Base-by-base conservation (phyloP, 2,329 filamentous ascomycete genomes). In the Fusarium sp. region DNA sequence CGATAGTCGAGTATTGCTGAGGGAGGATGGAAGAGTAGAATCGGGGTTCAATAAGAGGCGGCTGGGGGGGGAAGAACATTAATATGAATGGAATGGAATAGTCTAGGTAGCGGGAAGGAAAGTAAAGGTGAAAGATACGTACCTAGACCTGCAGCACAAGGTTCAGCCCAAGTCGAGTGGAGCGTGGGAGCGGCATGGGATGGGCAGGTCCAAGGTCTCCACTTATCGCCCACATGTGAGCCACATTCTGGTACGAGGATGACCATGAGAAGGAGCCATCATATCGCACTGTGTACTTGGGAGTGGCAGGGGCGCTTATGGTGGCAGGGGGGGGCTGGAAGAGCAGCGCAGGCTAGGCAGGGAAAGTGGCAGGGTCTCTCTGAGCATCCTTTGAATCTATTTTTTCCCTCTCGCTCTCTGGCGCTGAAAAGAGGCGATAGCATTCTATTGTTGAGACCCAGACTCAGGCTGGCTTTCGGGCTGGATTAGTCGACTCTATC, bases 171-270 rank as follows among this genome's bases (percentile, higher is more conserved):
- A 60, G 56, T 51, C 56, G 36, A 49, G 57, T 50, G 61, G 43
- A 27, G 29, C 4, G 51, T 38, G 36, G 27, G 14, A 23, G 14
- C 35, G 37, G 17, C 23, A 33, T 42, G 38, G 32, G 31, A n/a
- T 14, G 13, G 31, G 31, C 31, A 37, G 19, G 35, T 47, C 17
- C 25, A 41, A 27, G 44, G 45, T 50, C 47, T 49, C 48, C 57
- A 62, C 61, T 42, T 43, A 37, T 33, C 31, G 35, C 48, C 53
- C 41, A 56, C 53, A 45, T 37, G 57, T 42, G 55, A 65, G 61
- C 63, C 63, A 67, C 64, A 33, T 53, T 53, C 64, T 67, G 64
- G 64, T 65, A 67, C 65, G 64, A 65, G 53, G 38, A 35, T 37
- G 36, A 23, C 64, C 46, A 61, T 67, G 53, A 44, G 49, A 44